A percentile compares a stretch with the other conserved stretches of the same genome.
Evolutionary conservation across 495 filamentous ascomycete genomes (phyloP).

Genomic region (Trichocladium uniseriatum): DNA sequence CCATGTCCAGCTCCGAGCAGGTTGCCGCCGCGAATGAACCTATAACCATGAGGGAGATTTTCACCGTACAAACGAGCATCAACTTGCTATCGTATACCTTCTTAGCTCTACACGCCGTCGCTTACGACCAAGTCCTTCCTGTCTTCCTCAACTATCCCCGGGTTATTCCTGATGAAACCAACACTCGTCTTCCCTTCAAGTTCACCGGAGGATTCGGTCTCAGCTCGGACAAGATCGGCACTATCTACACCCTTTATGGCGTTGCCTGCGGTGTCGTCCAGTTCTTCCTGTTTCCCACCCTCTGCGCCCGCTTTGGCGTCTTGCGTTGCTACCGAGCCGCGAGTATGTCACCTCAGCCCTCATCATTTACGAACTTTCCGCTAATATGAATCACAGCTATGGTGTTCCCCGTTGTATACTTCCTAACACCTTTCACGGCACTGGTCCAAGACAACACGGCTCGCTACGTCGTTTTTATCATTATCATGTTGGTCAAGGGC

Average conservation of each 20-base stretch:
- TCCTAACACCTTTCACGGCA: conserved; percentile 63
- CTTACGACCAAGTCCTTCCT: conserved; percentile 71
- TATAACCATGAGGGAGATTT: conserved; percentile 55
- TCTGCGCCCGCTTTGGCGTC: conserved; percentile 61
- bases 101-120: conserved; percentile 65
- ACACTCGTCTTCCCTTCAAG: conserved; percentile 62
- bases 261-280: conserved; percentile 63
- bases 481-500: conserved; percentile 58
- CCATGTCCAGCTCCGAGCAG: conserved; percentile 7
- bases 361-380: background rate
- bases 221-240: conserved; percentile 60
- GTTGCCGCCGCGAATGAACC: conserved; percentile 13
- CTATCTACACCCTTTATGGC: conserved; percentile 68
- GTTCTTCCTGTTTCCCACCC: conserved; percentile 65
- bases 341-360: conserved; percentile 19
- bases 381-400: conserved; percentile 19
- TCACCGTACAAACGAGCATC: conserved; percentile 64
- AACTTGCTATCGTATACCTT: conserved; percentile 68
- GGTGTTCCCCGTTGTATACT: conserved; percentile 62
- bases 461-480: conserved; percentile 40
- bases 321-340: conserved; percentile 56
- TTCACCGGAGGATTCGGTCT: conserved; percentile 73
- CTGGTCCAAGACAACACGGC: conserved; percentile 40
- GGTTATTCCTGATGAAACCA: conserved; percentile 35
- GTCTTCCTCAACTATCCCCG: conserved; percentile 71